Evolutionary conservation across 306 rosid species (phyloP).

Genomic region (Purshia tridentata): DNA sequence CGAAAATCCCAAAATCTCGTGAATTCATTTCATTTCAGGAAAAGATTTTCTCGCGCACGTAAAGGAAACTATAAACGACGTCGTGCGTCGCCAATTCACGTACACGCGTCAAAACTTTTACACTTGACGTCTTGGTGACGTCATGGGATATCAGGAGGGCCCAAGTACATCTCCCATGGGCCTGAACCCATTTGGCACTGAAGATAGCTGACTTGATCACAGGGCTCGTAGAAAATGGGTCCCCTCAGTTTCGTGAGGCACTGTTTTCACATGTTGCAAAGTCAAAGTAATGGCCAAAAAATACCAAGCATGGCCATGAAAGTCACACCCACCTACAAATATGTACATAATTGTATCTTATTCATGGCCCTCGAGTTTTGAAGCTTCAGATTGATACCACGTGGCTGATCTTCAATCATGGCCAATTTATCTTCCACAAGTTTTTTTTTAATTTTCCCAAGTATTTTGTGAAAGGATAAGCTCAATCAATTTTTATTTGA

Average conservation of each 20-base stretch:
- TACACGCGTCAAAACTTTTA: neutral
- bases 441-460: neutral
- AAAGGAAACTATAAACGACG: neutral
- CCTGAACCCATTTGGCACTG: slow-evolving; percentile 16
- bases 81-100: neutral
- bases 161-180: slow-evolving; percentile 17
- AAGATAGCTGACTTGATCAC: slow-evolving; percentile 27
- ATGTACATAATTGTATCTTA: neutral
- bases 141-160: neutral
- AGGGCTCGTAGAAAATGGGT: neutral
- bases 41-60: slow-evolving; percentile 6
- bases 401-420: neutral
- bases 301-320: neutral
- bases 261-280: neutral
- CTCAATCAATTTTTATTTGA: neutral
- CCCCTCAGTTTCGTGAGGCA: slow-evolving; percentile 17
- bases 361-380: neutral
- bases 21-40: neutral
- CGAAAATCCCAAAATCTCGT: neutral
- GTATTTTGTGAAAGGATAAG: neutral
- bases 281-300: neutral
- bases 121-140: neutral
- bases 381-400: neutral
- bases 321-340: neutral
- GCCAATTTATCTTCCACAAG: neutral